Evolutionary conservation across 345 rosid species (phyloP), one percentile per base, ranked within the genome.

Genomic region (Hypericum androsaemum): DNA sequence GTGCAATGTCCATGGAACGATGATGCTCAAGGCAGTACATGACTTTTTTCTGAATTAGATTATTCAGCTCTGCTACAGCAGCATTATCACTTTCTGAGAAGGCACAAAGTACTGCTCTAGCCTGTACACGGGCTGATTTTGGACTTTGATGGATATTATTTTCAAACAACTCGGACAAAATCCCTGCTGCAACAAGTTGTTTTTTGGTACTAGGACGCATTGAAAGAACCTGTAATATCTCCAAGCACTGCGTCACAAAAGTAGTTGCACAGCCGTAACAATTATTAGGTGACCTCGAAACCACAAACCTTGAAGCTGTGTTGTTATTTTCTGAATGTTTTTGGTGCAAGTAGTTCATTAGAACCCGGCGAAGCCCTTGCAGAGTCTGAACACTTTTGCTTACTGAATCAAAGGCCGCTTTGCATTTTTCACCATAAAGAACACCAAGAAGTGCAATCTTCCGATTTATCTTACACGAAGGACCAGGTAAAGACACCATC

Each of bases 401-500:
- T 53, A 92, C 98, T 64, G 98, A 92, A 71, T 88, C 98, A 77
- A 92, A 92, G 68, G 98, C 98, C 65, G 97, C 97, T 74, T 92
- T 92, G 81, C 97, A 92, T 68, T 92, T 92, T 76, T 92, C 98
- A 71, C 95, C 97, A 70, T 92, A 92, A 17, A 92, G 74, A 43
- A 92, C 97, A 73, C 98, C 98, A 62, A 92, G 88, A 75, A 92
- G 97, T 57, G 95, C 90, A 67, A 92, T 83, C 72, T 88, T 92
- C 16, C 98, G 95, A 73, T 92, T 92, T 59, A 88, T 83, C 83
- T 92, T 92, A 66, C 94, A 88, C 41, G 98, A 85, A 43, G 98
- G 97, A 56, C 98, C 97, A 38, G 97, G 90, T 65, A 92, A 73
- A 69, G 98, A 88, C 10, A 82, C 95, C 97, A 92, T 88, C 98